These are phyloP conservation scores for Phaeotremella skinneri DNA, from an alignment of 768 basidiomycete species.

Conservation along the genomic window DNA sequence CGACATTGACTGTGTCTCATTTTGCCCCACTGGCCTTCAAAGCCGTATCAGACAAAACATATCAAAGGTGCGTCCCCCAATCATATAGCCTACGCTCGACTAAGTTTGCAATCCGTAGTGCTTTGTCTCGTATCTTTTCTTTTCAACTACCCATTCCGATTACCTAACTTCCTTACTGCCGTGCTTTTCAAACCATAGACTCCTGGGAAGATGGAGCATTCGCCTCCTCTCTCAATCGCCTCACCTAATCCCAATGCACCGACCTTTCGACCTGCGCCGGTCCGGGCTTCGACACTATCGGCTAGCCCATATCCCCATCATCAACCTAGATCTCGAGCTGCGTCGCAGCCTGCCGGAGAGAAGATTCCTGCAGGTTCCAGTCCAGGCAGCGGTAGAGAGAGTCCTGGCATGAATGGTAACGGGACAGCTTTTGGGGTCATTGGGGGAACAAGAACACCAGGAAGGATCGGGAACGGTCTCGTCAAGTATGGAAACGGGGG, in stretches of 20 bases:
- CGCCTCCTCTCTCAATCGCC: conserved; percentile 11
- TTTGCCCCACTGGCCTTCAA: background rate
- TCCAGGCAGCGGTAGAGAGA: conserved; percentile 29
- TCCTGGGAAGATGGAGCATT: background rate
- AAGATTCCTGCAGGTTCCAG: conserved; percentile 21
- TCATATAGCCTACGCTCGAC: background rate
- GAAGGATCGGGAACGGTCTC: conserved; percentile 28
- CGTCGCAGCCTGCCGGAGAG: conserved; percentile 44
- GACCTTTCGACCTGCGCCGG: conserved; percentile 32
- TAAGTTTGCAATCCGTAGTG: background rate
- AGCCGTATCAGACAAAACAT: background rate
- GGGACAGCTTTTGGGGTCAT: conserved; percentile 40
- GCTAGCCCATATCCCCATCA: conserved; percentile 4
- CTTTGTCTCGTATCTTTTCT: no score
- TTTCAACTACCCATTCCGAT: no score
- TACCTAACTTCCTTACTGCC: background rate
- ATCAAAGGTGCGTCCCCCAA: background rate
- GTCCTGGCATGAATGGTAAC: conserved; percentile 22
- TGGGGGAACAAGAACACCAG: conserved; percentile 38
- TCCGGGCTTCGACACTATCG: conserved; percentile 29
- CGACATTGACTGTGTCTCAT: background rate
- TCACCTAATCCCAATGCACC: conserved; percentile 26
- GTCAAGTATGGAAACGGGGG: conserved; percentile 17
- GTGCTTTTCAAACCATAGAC: background rate
- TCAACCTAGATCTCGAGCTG: conserved; percentile 34